These are phyloP conservation scores for Cyphellophora europaea DNA, from an alignment of 2,329 filamentous ascomycete genomes.

Conservation along the genomic window DNA sequence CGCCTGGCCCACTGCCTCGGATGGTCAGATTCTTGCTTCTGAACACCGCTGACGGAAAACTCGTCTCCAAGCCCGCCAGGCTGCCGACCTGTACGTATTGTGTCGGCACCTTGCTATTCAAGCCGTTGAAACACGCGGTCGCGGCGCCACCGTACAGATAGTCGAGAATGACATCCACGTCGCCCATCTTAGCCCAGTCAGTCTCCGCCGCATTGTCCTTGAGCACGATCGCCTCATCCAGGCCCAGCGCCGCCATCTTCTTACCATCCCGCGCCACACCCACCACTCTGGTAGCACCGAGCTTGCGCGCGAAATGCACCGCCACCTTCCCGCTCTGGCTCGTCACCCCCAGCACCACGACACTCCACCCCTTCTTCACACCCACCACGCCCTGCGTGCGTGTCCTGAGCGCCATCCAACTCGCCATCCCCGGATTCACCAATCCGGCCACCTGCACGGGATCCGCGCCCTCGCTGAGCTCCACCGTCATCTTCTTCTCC, in stretches of 20 bases:
- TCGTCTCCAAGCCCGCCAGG: slow-evolving; percentile 30
- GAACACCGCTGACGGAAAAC: slow-evolving; percentile 35
- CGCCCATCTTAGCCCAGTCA: slow-evolving; percentile 31
- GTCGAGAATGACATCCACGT: slow-evolving; percentile 47
- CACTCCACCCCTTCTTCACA: slow-evolving; percentile 10
- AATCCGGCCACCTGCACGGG: slow-evolving; percentile 40
- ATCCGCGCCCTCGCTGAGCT: slow-evolving; percentile 38
- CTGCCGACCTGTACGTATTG: slow-evolving; percentile 47
- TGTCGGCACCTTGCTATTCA: slow-evolving; percentile 33
- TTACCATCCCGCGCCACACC: slow-evolving; percentile 41
- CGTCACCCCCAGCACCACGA: slow-evolving; percentile 45
- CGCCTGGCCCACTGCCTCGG: slow-evolving; percentile 37
- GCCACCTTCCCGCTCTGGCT: slow-evolving; percentile 44
- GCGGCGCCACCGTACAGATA: slow-evolving; percentile 46
- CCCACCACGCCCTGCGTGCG: slow-evolving; percentile 23
- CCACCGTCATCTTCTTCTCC: slow-evolving; percentile 27
- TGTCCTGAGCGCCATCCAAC: slow-evolving; percentile 48
- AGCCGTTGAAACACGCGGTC: slow-evolving; percentile 30
- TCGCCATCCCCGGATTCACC: slow-evolving; percentile 46
- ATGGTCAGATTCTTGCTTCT: slow-evolving; percentile 41
- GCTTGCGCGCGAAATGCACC: slow-evolving; percentile 35
- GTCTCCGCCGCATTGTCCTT: slow-evolving; percentile 28
- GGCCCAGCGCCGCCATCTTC: slow-evolving; percentile 31
- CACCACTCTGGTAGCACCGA: slow-evolving; percentile 43
- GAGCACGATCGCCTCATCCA: slow-evolving; percentile 40